Base-by-base conservation (phyloP, 192 early-diverging fungal species). In the Podochytrium sp. region DNA sequence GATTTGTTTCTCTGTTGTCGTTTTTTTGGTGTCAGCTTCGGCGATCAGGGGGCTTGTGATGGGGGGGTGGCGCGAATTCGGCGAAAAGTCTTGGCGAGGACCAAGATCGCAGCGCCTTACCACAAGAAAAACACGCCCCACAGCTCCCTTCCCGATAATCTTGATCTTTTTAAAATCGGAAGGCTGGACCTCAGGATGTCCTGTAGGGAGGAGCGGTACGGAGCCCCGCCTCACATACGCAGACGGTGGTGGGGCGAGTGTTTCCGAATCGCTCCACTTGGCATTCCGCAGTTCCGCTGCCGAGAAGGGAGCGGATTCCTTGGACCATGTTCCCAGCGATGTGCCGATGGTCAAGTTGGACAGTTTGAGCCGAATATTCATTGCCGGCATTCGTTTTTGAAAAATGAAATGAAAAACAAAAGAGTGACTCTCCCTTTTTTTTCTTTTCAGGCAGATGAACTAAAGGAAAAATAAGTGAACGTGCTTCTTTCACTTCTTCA, bases 121-220 rank as follows among this genome's bases (percentile, higher is more conserved):
- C 42, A 99, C 97, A 74, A 99, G 81, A 69, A 95, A 99, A 2
- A 99, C 97, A 74, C 92, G 95, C 20, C 96, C 97, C 29, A 99
- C 97, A 76, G 97, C 97, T 39, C 97, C 97, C 79, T 97, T 96
- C 56, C 97, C 97, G 37, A 99, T 86, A 68, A 99, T 75, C 79
- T 91, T 85, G 64, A 98, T 85, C 77, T 97, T 97, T 30, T 79
- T 81, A 82, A 97, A 99, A 76, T 91, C 91, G 58, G 83, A 91
- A 2, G 97, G 96, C 20, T 89, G 86, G 1, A 98, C 96, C 74
- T 96, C 86, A 27, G 91, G 86, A 35, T 91, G 86, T 61, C 91
- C 88, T 50, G 95, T 84, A 77, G 90, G 92, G 78, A 96, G 90
- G 33, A 90, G 93, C 77, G 89, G 90, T 59, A 89, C 84, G 47